Evolutionary conservation across 1,284 basidiomycete species (phyloP), one percentile per base, ranked within the genome.

Genomic region (Cystobasidium sp.): DNA sequence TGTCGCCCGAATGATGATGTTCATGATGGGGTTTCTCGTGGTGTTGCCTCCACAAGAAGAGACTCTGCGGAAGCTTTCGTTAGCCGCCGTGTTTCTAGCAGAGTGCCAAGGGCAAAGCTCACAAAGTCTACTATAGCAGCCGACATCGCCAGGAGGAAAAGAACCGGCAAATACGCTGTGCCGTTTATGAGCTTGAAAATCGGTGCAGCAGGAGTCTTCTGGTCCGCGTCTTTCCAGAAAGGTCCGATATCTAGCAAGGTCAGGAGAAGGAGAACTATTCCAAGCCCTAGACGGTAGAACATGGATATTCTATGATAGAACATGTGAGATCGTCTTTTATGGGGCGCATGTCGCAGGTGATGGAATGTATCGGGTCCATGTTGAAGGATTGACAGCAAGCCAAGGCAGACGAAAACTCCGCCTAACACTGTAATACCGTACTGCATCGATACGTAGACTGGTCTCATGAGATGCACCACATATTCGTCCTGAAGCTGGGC

Each of bases 21-120:
- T 5, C 56, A 9, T 59, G 56, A n/a, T 59, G 56, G 39, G 51
- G 31, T 5, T 18, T 39, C 31, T 51, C 64, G n/a, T 53, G 39
- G 43, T 53, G 47, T 41, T 66, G 64, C 20, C 44, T 66, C 64
- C 64, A 66, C 4, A 66, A 37, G 64, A 66, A 66, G 22, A 66
- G 14, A 10, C 64, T 18, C 64, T 66, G 64, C 10, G 24, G n/a
- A n/a, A 44, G 12, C 12, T 0, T 16, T 20, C 6, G 14, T 43
- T 9, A 62, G 16, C 16, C 16, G 4, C 18, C 37, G 43, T 41
- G 31, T 31, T 5, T 31, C 31, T 31, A 14, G 6, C 10, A 14
- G 6, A 20, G 1, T 10, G 31, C 44, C 41, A 6, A 22, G 24
- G 5, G 37, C 7, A 5, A 3, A 6, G 20, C 64, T 66, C 37